These are phyloP conservation scores for Phytophthora melonis DNA, from an alignment of 352 stramenopile genomes.

Conservation along the genomic window DNA sequence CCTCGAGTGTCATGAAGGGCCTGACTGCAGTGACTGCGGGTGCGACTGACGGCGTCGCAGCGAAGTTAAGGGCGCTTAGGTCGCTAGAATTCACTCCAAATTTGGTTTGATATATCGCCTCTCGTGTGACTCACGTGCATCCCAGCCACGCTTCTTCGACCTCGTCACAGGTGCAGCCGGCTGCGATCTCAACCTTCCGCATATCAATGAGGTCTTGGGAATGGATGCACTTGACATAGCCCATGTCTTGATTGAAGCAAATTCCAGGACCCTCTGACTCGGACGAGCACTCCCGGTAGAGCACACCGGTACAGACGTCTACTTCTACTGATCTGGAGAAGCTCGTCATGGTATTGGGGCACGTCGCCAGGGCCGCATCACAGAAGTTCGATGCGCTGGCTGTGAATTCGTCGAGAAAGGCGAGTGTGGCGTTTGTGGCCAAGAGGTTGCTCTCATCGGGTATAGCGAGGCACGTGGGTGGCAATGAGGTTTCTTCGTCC, in stretches of 20 bases:
- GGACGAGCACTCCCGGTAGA: conserved; percentile 33
- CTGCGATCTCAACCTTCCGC: conserved; percentile 33
- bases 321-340: too few species aligned
- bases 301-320: conserved; percentile 28
- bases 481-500: conserved; percentile 1
- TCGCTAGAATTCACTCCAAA: background rate
- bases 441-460: conserved; percentile 15
- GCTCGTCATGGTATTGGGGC: too few species aligned
- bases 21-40: background rate
- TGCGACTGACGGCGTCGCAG: background rate
- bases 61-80: too few species aligned
- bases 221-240: conserved; percentile 27
- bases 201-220: conserved; percentile 33
- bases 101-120: background rate
- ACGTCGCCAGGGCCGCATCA: conserved; percentile 27
- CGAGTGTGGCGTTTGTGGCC: conserved; percentile 17
- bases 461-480: conserved; percentile 23
- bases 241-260: conserved; percentile 42
- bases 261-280: conserved; percentile 29
- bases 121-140: conserved; percentile 18
- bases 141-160: conserved; percentile 41
- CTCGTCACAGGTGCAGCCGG: conserved; percentile 26
- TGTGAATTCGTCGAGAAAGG: conserved; percentile 19
- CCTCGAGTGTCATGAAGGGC: background rate
- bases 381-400: conserved; percentile 35